Conservation (phyloP, 208 protist genomes). For the Phytomonas sp. region DNA sequence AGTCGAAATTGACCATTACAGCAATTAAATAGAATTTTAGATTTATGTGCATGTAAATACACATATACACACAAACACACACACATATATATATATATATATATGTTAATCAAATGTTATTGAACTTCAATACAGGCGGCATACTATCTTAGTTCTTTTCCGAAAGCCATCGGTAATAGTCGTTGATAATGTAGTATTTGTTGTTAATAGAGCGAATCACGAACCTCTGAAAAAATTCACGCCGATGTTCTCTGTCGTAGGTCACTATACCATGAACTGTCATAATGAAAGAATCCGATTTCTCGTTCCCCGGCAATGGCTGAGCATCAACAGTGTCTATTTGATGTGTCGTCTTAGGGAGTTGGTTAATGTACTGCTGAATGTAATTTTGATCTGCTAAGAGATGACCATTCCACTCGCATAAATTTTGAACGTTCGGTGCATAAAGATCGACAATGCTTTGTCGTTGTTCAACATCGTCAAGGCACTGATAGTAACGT, state of each 20-base stretch:
- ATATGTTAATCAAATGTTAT: not conserved
- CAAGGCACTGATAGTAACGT: slow-evolving; percentile 72
- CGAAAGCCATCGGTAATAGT: slow-evolving; percentile 85
- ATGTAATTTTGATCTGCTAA: slow-evolving; percentile 41
- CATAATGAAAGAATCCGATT: slow-evolving; percentile 72
- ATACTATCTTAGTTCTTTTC: slow-evolving; percentile 6
- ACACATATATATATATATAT: not conserved
- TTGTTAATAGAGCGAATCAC: slow-evolving; percentile 65
- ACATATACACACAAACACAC: not conserved
- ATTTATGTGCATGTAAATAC: not conserved
- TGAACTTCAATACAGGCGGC: not conserved
- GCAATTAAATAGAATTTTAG: not conserved
- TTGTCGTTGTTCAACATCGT: slow-evolving; percentile 38
- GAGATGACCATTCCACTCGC: slow-evolving; percentile 85
- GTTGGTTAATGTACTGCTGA: slow-evolving; percentile 45
- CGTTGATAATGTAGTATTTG: slow-evolving; percentile 80
- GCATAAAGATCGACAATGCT: slow-evolving; percentile 66
- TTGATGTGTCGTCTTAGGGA: slow-evolving; percentile 71
- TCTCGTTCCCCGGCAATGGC: slow-evolving; percentile 76
- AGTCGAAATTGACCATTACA: not conserved
- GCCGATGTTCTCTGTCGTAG: slow-evolving; percentile 81
- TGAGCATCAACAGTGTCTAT: slow-evolving; percentile 83
- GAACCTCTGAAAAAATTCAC: slow-evolving; percentile 83
- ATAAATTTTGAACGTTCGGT: slow-evolving; percentile 56
- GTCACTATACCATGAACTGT: slow-evolving; percentile 72